Base-by-base conservation (phyloP, 2,329 filamentous ascomycete species). In the Didymella glomerata region DNA sequence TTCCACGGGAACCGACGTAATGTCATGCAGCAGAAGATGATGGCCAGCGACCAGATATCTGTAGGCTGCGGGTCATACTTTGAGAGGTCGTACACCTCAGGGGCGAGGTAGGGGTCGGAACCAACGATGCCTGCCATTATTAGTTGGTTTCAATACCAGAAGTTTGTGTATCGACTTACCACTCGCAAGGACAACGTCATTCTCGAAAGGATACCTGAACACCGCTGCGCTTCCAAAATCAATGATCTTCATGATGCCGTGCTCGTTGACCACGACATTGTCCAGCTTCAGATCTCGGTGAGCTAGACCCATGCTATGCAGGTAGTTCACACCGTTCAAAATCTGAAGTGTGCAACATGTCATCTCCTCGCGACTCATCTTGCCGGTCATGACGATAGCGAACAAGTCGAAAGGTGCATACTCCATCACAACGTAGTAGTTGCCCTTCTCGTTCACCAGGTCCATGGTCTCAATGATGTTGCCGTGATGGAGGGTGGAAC, bases 1-100 rank as follows among this genome's bases (percentile, higher is more conserved):
- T 99, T 99, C 95, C 95, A 99, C 0, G 95, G 95, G 73, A 99
- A 99, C 34, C 95, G 84, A 22, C 95, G 86, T 41, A 99, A 83
- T 5, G 92, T 95, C 95, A 99, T 99, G 82, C 95, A 99, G 79
- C 95, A 98, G 79, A 94, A 99, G 54, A 99, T 98, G 68, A 99
- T 99, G 18, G 94, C 95, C 60, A 99, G 83, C 11, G 95, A 99
- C 95, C 95, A 99, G 60, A 99, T 93, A 79, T 99, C 95, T 1
- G 94, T 92, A 7, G 93, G 92, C 62, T 93, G 90, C 1, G 95
- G 93, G 71, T 99, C 93, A 76, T 99, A 99, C 73, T 93, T 93
- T 65, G 90, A 88, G 62, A 93, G 87, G 65, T 97, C 93, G 72
- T 98, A 98, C 1, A 99, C 95, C 78, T 99, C 95, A 0, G 95